phyloP scores from a whole-genome alignment of 2,329 filamentous ascomycete species.

The Plectosphaerella plurivora region DNA sequence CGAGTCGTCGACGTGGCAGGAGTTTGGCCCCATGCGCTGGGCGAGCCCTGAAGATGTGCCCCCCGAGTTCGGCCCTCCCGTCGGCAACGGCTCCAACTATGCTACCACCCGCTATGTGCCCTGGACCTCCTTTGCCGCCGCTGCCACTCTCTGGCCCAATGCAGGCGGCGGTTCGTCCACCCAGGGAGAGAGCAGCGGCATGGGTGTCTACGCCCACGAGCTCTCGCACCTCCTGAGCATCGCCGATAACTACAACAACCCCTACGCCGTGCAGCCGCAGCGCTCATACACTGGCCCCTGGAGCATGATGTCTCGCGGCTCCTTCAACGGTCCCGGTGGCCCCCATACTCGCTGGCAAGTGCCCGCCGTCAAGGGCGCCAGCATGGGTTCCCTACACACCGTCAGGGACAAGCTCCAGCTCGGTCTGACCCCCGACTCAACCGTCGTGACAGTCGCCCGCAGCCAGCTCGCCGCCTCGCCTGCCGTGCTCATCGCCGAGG shows the following conservation, averaged over 20 bases:
- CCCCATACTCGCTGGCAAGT: conserved; percentile 50
- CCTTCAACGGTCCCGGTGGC: conserved; percentile 48
- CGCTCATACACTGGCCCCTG: conserved; percentile 47
- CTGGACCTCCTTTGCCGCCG: conserved; percentile 49
- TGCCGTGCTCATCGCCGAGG: conserved; percentile 32
- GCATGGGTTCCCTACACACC: conserved; percentile 47
- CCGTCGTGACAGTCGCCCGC: conserved; percentile 39
- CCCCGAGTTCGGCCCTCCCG: conserved; percentile 43
- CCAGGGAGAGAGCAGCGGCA: conserved; percentile 48
- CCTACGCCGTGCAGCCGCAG: conserved; percentile 37
- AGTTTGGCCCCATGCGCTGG: conserved; percentile 52
- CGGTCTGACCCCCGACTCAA: conserved; percentile 36
- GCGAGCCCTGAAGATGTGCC: conserved; percentile 40
- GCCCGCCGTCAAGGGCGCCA: conserved; percentile 40
- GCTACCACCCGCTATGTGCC: conserved; percentile 46
- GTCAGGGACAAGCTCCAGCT: conserved; percentile 49
- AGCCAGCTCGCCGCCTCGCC: conserved; percentile 36
- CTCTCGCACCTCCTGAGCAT: conserved; percentile 46
- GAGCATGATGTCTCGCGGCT: conserved; percentile 47
- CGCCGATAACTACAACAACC: conserved; percentile 53
- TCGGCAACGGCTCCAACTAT: conserved; percentile 26
- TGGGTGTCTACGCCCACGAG: conserved; percentile 50
- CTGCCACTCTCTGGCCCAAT: conserved; percentile 48
- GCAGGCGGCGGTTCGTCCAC: conserved; percentile 47
- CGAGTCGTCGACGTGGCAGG: conserved; percentile 51